Percentiles rank a stretch among this genome's conserved stretches.
These are phyloP conservation scores for Colletotrichum salicis DNA, from an alignment of 2,329 filamentous ascomycete species.

Conservation along the genomic window DNA sequence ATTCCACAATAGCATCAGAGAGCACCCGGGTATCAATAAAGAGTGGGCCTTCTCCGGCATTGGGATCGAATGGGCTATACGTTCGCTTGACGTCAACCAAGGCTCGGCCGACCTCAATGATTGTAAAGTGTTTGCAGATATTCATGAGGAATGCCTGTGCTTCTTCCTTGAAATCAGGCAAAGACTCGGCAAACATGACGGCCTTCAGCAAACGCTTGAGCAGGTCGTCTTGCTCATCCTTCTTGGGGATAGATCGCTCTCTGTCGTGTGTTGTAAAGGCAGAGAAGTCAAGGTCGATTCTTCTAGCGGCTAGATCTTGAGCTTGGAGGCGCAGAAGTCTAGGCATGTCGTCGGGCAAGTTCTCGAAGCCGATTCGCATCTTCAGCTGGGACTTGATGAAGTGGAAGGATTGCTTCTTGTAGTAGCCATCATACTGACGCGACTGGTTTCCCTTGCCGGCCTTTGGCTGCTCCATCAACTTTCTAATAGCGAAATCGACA, in stretches of 20 bases:
- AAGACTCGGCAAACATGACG: constrained; percentile 83
- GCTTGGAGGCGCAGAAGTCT: constrained; percentile 87
- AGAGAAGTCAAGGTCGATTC: constrained; percentile 76
- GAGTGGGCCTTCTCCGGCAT: constrained; percentile 86
- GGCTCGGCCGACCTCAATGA: constrained; percentile 89
- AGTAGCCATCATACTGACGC: constrained; percentile 80
- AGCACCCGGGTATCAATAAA: constrained; percentile 88
- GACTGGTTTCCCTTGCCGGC: constrained; percentile 58
- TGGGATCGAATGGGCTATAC: constrained; percentile 83
- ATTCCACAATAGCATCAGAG: constrained; percentile 90
- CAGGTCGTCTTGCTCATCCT: constrained; percentile 82
- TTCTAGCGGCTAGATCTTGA: constrained; percentile 81
- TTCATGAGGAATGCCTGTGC: constrained; percentile 81
- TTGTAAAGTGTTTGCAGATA: constrained; percentile 87
- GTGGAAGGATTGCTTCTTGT: constrained; percentile 93
- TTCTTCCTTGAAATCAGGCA: constrained; percentile 82
- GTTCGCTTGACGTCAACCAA: constrained; percentile 82
- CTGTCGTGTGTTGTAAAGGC: constrained; percentile 80
- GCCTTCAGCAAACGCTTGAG: constrained; percentile 91
- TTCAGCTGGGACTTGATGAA: constrained; percentile 91
- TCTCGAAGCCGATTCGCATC: constrained; percentile 87
- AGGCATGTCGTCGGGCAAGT: constrained; percentile 87
- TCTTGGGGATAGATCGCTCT: constrained; percentile 86
- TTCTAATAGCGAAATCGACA: constrained; percentile 87
- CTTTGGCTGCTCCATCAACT: constrained; percentile 84